A percentile compares a stretch with the other conserved stretches of the same genome.
Conservation (phyloP, 768 basidiomycete genomes). For the Tylopilus felleus region DNA sequence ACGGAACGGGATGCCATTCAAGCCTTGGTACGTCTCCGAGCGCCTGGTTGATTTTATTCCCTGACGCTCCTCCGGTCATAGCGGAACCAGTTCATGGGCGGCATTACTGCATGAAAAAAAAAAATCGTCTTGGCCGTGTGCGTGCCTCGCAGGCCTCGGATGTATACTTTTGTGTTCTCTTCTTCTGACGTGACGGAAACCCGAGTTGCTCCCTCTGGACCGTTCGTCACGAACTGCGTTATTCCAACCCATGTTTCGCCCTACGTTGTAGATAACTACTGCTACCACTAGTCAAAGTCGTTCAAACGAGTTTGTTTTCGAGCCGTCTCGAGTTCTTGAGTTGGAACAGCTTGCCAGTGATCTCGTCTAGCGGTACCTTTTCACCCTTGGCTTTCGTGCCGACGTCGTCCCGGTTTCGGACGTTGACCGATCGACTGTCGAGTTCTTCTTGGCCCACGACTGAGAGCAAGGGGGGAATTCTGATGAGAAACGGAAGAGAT, state of each 20-base stretch:
- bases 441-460: constrained; percentile 96
- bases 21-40: constrained; percentile 56
- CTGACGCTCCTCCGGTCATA: constrained; percentile 8
- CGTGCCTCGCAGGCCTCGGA: not conserved
- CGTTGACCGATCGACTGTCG: constrained; percentile 83
- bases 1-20: constrained; percentile 76
- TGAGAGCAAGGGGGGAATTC: constrained; percentile 32
- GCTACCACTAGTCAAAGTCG: not conserved
- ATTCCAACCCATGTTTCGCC: not conserved
- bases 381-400: constrained; percentile 80
- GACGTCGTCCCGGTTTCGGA: constrained; percentile 92
- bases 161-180: too few species aligned
- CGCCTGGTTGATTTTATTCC: not conserved
- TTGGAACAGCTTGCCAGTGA: constrained; percentile 63
- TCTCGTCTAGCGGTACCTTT: constrained; percentile 67
- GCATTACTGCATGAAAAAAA: constrained; percentile 22
- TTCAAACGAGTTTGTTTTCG: constrained; percentile 48
- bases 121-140: not conserved
- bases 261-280: constrained; percentile 6
- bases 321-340: constrained; percentile 61
- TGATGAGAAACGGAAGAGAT: not conserved
- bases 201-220: not conserved
- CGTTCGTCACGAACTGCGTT: not conserved
- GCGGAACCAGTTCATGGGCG: constrained; percentile 37
- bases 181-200: not conserved